Base-by-base conservation (phyloP, 2,329 filamentous ascomycete species). In the Canariomyces notabilis region DNA sequence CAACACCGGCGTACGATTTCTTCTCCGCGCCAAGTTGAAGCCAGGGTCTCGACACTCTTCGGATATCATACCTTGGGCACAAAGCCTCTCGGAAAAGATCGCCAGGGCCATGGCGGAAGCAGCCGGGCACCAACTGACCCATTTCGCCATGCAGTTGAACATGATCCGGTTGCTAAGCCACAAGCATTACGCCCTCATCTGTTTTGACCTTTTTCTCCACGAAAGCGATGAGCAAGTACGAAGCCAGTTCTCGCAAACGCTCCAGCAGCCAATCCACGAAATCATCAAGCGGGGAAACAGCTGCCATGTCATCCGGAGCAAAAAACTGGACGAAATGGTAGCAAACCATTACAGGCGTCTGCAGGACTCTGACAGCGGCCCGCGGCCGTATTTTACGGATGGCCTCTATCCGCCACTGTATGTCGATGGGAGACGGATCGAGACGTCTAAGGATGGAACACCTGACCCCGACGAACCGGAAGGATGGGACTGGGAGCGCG, bases 401-500 rank as follows among this genome's bases (percentile, higher is more conserved):
- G 11, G 5, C 32, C 31, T 26, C 32, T 18, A 42, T 36, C 40
- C 40, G 21, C 21, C 40, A 2, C 21, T 42, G 9, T 42, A 42
- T 36, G 40, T 42, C 32, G 40, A 42, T 14, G 40, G 40, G 15
- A 42, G 31, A 21, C 40, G 40, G 15, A n/a, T 42, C 15, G 40
- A 42, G 32, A 14, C 20, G 40, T n/a, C 31, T 8, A 42, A 42
- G 32, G 31, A 42, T 20, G 40, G 40, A 14, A 35, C 19, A 15
- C 40, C 9, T 15, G n/a, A 42, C 29, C 32, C 40, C 4, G 40
- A 42, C 19, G 40, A 42, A 23, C 40, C 40, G 20, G 40, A 35
- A 26, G 40, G 40, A 8, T 42, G 40, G 40, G 40, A 42, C 31
- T 42, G 40, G 40, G 31, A 42, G 38, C 38, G 26, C n/a, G 38